Percentiles rank a stretch among this genome's conserved stretches.
Conservation (phyloP, 2,329 filamentous ascomycete genomes). For the Bimuria novae-zelandiae region DNA sequence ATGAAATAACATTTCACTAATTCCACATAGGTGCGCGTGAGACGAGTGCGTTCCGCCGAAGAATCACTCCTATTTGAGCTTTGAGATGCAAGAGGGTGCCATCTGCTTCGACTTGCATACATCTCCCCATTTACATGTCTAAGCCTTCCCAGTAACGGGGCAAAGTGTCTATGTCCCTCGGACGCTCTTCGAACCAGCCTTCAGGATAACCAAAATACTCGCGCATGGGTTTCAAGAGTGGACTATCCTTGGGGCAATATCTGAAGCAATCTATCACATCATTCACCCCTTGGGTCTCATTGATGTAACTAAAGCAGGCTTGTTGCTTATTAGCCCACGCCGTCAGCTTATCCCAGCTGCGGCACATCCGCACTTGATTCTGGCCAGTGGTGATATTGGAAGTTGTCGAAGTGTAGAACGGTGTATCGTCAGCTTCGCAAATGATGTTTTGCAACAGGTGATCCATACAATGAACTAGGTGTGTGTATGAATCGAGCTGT, state of each 20-base stretch:
- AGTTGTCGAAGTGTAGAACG: background rate
- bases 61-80: background rate
- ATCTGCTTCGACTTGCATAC: background rate
- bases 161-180: background rate
- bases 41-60: too few species aligned
- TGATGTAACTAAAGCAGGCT: background rate
- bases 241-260: constrained; percentile 1
- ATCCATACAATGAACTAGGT: constrained; percentile 2
- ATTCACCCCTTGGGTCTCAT: constrained; percentile 2
- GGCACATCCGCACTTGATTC: background rate
- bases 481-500: background rate
- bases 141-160: background rate
- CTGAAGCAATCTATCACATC: background rate
- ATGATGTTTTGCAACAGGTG: constrained; percentile 1
- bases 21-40: too few species aligned
- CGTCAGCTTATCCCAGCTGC: background rate
- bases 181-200: background rate
- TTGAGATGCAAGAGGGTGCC: background rate
- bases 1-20: too few species aligned
- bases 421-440: constrained; percentile 1
- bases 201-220: constrained; percentile 1
- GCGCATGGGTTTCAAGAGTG: background rate
- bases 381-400: background rate
- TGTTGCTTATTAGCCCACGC: background rate
- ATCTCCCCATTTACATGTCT: background rate